phyloP scores from a whole-genome alignment of 2,329 filamentous ascomycete genomes.

The Aspergillus oerlinghausenensis region DNA sequence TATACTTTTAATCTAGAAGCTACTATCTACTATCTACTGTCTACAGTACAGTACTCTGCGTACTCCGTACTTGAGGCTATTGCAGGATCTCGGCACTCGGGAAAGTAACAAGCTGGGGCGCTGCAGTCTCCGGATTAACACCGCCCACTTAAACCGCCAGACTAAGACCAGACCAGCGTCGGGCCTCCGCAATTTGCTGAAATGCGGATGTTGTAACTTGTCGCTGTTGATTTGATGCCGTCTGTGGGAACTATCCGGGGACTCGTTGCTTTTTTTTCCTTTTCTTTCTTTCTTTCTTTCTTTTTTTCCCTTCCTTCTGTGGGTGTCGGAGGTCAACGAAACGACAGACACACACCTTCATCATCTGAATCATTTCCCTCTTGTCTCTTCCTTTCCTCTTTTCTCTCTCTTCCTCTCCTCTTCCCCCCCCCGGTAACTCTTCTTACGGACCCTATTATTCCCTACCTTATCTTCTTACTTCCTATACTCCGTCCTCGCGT shows the following conservation, averaged over 20 bases:
- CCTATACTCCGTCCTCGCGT: conserved; percentile 2
- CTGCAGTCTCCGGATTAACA: conserved; percentile 14
- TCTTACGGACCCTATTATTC: too few relatives aligned
- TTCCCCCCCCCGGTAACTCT: too few relatives aligned
- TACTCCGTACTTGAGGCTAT: background rate
- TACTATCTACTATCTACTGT: too few relatives aligned
- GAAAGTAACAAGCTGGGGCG: background rate
- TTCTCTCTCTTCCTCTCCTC: background rate
- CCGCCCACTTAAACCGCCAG: background rate
- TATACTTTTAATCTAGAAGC: too few relatives aligned
- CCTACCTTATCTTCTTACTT: conserved; percentile 15
- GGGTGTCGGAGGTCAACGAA: background rate
- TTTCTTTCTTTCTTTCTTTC: background rate
- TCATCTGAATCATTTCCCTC: background rate
- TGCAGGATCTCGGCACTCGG: background rate
- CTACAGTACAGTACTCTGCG: too few relatives aligned
- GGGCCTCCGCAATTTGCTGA: conserved; percentile 12
- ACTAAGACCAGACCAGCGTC: background rate
- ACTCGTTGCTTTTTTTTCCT: background rate
- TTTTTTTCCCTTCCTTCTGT: conserved; percentile 1
- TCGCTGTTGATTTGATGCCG: too few relatives aligned
- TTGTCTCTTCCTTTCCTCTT: background rate
- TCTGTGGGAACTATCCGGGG: background rate
- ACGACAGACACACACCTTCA: background rate
- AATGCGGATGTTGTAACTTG: conserved; percentile 7